Evolutionary conservation across 164 flowering plant genomes (phyloP), one percentile per base, ranked within the genome.

Genomic region (Pachysandra terminalis): DNA sequence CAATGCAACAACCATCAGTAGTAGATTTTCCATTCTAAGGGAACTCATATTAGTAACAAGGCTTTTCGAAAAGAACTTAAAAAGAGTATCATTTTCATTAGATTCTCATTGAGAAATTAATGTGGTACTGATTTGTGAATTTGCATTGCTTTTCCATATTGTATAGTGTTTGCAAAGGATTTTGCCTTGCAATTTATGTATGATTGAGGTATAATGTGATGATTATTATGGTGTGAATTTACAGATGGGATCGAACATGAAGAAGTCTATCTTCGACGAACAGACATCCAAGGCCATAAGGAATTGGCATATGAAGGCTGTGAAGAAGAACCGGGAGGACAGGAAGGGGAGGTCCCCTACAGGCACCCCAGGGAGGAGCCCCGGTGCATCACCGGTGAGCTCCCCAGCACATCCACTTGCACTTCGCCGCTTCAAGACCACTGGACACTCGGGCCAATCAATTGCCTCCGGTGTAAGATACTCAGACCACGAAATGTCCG

Each of bases 211-310:
- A 15, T 15, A 12, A 3, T 5, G 10, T 45, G 51, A 61, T 45
- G n/a, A n/a, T n/a, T 26, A 17, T 62, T 15, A 27, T 25, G 40
- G 25, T 48, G 67, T 68, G 64, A 61, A 55, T 72, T 37, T 66
- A 51, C 80, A 94, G 96, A 91, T 94, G 98, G 98, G 98, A 56
- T 89, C 96, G 32, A 83, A 79, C 49, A 91, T 91, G 98, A 95
- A 91, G 86, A 78, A 68, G 66, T 83, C 96, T 5, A 79, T 90
- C 12, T 95, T 94, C 55, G 98, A 95, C 22, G 96, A 91, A 25
- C 88, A 91, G 74, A 91, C 97, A 16, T 81, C 86, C 3, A 91
- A 85, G 83, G 98, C 96, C 8, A 76, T 95, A 9, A 86, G 74
- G 81, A 77, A 80, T 26, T 91, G 98, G 97, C 96, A 81, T 26